Evolutionary conservation across 1,284 basidiomycete genomes (phyloP).

Genomic region (Cerioporus squamosus): DNA sequence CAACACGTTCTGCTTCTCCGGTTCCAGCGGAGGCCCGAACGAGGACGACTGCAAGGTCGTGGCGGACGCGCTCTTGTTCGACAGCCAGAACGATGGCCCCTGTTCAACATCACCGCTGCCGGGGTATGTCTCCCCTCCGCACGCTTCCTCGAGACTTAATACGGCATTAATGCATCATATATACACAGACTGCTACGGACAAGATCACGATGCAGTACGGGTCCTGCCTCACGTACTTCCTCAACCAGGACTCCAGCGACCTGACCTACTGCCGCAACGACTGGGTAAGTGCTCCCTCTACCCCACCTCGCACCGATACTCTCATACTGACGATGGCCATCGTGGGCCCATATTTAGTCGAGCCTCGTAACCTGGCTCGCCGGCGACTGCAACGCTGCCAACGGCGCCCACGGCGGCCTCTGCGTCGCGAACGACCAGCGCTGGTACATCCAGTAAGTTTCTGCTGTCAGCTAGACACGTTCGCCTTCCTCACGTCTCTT

Average conservation of each 20-base stretch:
- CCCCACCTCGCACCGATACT: not conserved
- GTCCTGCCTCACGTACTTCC: slow-evolving; percentile 32
- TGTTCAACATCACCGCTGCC: slow-evolving; percentile 22
- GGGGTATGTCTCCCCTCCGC: slow-evolving; percentile 2
- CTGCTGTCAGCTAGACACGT: not conserved
- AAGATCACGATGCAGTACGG: slow-evolving; percentile 32
- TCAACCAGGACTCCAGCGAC: slow-evolving; percentile 30
- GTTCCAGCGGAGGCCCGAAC: slow-evolving; percentile 48
- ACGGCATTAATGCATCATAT: no score
- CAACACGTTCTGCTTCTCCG: slow-evolving; percentile 46
- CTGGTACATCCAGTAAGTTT: slow-evolving; percentile 49
- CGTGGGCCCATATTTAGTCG: slow-evolving; percentile 39
- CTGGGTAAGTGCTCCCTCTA: slow-evolving; percentile 25
- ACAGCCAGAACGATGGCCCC: slow-evolving; percentile 47
- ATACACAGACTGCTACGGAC: slow-evolving; percentile 19
- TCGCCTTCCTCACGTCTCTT: no score
- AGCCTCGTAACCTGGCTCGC: slow-evolving; percentile 45
- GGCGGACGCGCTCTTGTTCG: slow-evolving; percentile 49
- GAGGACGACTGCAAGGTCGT: slow-evolving; percentile 52
- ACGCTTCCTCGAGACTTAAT: no score
- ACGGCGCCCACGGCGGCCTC: slow-evolving; percentile 54
- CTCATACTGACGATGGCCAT: not conserved
- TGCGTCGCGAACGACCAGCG: slow-evolving; percentile 48
- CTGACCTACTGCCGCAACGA: slow-evolving; percentile 35
- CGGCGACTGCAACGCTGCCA: slow-evolving; percentile 47